Conservation (phyloP, 1,284 basidiomycete genomes). For the Exobasidium rhododendri region DNA sequence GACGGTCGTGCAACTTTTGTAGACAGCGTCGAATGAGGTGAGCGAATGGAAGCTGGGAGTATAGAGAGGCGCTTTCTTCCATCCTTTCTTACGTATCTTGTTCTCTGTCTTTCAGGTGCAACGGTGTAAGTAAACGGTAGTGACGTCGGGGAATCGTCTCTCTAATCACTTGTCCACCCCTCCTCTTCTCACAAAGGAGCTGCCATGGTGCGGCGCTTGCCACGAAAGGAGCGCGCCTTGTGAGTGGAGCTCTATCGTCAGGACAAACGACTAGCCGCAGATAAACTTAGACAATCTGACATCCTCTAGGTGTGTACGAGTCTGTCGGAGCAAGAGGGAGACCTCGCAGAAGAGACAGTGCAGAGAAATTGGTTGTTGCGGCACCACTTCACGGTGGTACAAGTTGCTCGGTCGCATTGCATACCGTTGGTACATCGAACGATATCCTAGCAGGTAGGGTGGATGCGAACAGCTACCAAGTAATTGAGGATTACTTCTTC, state of each 20-base stretch:
- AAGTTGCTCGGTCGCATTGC: no score
- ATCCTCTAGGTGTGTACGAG: background rate
- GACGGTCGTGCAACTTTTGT: slow-evolving; percentile 7
- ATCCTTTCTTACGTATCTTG: background rate
- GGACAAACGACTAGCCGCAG: background rate
- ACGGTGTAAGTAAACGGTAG: background rate
- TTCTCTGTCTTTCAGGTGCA: background rate
- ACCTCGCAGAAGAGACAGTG: background rate
- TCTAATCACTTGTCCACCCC: no score
- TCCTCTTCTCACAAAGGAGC: no score
- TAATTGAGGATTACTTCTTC: background rate
- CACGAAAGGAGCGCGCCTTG: background rate
- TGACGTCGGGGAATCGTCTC: no score
- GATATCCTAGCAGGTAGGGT: no score
- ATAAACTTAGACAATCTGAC: background rate
- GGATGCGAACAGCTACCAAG: no score
- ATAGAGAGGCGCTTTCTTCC: background rate
- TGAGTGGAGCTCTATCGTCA: background rate
- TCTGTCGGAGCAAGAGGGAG: background rate
- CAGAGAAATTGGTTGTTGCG: background rate
- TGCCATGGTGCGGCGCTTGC: background rate
- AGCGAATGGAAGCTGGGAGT: background rate
- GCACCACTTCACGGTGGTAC: background rate
- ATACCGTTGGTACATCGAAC: no score
- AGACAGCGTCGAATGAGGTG: background rate